Evolutionary conservation across 495 filamentous ascomycete genomes (phyloP).

Genomic region (Stereocaulon alpinum): DNA sequence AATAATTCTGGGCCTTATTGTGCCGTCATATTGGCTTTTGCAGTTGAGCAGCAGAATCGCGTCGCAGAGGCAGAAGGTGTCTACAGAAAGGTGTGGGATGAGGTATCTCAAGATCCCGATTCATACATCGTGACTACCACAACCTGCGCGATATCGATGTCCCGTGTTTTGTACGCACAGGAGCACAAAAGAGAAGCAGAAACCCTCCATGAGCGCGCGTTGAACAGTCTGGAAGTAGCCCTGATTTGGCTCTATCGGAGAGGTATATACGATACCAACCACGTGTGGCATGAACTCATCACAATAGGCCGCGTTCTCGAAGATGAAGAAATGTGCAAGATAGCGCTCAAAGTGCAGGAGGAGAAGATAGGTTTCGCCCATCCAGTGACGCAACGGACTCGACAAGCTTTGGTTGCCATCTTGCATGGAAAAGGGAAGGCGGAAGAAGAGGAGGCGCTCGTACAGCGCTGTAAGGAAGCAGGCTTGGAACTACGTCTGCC

Average conservation of each 20-base stretch:
- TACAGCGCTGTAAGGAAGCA: neutral
- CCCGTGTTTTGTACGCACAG: neutral
- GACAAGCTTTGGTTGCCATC: neutral
- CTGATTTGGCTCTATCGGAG: neutral
- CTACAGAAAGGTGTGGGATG: neutral
- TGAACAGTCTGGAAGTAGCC: neutral
- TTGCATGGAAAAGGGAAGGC: neutral
- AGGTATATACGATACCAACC: neutral
- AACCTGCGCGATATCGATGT: neutral
- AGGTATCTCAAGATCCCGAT: neutral
- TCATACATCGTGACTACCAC: neutral
- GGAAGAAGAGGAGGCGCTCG: neutral
- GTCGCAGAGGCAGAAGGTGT: neutral
- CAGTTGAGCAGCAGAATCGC: neutral
- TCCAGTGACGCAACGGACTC: constrained; percentile 27
- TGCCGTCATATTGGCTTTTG: neutral
- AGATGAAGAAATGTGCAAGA: constrained; percentile 10
- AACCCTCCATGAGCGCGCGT: neutral
- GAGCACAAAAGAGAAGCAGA: neutral
- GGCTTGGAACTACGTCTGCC: neutral
- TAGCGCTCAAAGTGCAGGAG: constrained; percentile 3
- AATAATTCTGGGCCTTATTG: neutral
- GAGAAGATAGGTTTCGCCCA: constrained; percentile 28
- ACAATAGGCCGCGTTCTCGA: neutral
- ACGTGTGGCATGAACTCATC: neutral